phyloP scores from a whole-genome alignment of 257 asterid species.

The Penstemon eatonii region DNA sequence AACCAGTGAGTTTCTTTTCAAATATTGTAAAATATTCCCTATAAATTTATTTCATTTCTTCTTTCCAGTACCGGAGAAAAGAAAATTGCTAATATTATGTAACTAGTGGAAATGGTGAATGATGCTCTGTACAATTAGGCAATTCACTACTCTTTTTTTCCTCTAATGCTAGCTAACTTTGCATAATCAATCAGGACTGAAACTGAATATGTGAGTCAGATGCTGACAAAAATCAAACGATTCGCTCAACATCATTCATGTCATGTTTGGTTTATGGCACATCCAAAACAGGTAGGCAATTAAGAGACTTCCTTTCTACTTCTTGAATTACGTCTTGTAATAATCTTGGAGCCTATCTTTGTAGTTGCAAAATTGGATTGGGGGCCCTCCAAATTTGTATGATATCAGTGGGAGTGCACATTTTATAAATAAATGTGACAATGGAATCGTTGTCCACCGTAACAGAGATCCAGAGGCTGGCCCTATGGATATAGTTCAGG shows the following conservation, averaged over 20 bases:
- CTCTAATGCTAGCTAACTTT: conserved; percentile 16
- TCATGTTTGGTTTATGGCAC: conserved; percentile 99
- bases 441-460: conserved; percentile 92
- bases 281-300: conserved; percentile 85
- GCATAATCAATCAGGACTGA: conserved; percentile 67
- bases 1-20: conserved; percentile 62
- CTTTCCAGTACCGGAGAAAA: not conserved
- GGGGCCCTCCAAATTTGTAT: conserved; percentile 82
- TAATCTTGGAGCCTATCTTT: conserved; percentile 28
- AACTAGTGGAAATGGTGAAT: not conserved
- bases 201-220: conserved; percentile 94
- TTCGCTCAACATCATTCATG: conserved; percentile 96
- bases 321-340: not conserved
- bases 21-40: not conserved
- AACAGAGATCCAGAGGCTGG: conserved; percentile 86
- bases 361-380: conserved; percentile 85
- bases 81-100: too few relatives aligned
- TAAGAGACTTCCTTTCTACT: not conserved
- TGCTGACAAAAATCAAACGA: conserved; percentile 89
- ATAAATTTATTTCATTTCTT: not conserved
- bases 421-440: conserved; percentile 95
- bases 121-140: not conserved
- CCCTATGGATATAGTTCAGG: conserved; percentile 85
- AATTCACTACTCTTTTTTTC: not conserved
- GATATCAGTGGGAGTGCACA: conserved; percentile 99